Base-by-base conservation (phyloP, 2,329 filamentous ascomycete genomes). In the Botrytis sinoallii region DNA sequence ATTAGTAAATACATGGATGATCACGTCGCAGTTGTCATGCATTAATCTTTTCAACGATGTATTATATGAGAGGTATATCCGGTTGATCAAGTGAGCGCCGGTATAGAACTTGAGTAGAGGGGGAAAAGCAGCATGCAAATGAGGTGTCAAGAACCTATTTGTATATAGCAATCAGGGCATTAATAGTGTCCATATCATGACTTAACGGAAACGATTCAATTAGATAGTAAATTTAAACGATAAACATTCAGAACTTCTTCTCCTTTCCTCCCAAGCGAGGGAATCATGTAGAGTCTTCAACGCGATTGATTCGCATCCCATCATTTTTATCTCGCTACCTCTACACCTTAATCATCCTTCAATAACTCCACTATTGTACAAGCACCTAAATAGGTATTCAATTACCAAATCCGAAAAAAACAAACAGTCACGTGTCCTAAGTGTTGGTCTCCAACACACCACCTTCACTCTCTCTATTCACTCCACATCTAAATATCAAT, bases 1-100 rank as follows among this genome's bases (percentile, higher is more conserved):
- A 89, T 91, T 71, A 83, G 82, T 55, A 81, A 85, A 79, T 88
- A 87, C 76, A 88, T 90, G 86, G 85, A 88, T 78, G 85, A 89
- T 75, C 85, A 88, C 80, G 84, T 89, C 44, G 87, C 87, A 3
- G 87, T 88, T 22, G 61, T 72, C 18, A 71, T 74, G 25, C 67
- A 71, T 68, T 72, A 18, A 72, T 38, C 9, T 46, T 20, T 3
- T 46, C 16, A 16, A 8, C 7, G 2, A 22, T 44, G 16, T 5
- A 5, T 18, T 38, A 16, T 14, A 35, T 44, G 7, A 16, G 35
- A 29, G 25, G 60, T 35, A 10, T 18, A 29, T 42, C 10, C 29
- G 16, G 29, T 55, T 52, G 22, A n/a, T 59, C 52, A 20, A 22
- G 25, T 42, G 25, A 42, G 12, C 20, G 18, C 25, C 38, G 22